Evolutionary conservation across 495 filamentous ascomycete species (phyloP).

Genomic region (Annulohypoxylon maeteangense): DNA sequence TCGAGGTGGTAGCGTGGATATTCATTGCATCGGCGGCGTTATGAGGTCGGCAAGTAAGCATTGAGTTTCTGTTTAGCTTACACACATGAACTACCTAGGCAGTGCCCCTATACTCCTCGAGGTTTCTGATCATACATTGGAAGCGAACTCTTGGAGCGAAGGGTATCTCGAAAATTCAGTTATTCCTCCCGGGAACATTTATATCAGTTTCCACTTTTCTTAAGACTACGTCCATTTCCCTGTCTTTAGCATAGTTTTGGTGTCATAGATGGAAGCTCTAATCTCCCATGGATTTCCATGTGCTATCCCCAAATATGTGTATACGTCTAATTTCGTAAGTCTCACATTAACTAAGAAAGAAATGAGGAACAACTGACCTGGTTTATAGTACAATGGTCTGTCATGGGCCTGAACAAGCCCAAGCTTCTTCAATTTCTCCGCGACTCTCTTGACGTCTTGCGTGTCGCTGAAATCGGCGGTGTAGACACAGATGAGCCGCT

Average conservation of each 20-base stretch:
- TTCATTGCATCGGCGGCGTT: conserved; percentile 37
- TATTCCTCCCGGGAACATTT: conserved; percentile 9
- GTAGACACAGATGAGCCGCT: conserved; percentile 77
- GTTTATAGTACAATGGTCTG: conserved; percentile 79
- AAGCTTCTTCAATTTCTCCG: conserved; percentile 67
- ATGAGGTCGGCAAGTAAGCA: conserved; percentile 35
- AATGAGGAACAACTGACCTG: conserved; percentile 52
- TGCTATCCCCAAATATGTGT: conserved; percentile 74
- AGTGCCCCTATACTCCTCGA: conserved; percentile 7
- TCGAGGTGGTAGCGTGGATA: conserved; percentile 3
- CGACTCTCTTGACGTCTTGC: conserved; percentile 73
- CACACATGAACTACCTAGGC: not conserved
- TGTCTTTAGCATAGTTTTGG: conserved; percentile 43
- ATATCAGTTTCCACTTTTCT: conserved; percentile 3
- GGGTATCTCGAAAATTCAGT: conserved; percentile 35
- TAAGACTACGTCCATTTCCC: not conserved
- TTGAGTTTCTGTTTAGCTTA: conserved; percentile 26
- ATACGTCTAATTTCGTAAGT: conserved; percentile 66
- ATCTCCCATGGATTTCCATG: conserved; percentile 74
- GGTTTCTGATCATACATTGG: conserved; percentile 16
- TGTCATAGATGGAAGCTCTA: conserved; percentile 67
- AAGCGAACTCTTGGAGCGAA: conserved; percentile 14
- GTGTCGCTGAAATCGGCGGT: conserved; percentile 76
- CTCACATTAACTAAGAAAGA: not conserved
- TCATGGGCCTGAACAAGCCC: conserved; percentile 63